These are phyloP conservation scores for Decorospora gaudefroyi DNA, from an alignment of 2,329 filamentous ascomycete genomes.

Conservation along the genomic window DNA sequence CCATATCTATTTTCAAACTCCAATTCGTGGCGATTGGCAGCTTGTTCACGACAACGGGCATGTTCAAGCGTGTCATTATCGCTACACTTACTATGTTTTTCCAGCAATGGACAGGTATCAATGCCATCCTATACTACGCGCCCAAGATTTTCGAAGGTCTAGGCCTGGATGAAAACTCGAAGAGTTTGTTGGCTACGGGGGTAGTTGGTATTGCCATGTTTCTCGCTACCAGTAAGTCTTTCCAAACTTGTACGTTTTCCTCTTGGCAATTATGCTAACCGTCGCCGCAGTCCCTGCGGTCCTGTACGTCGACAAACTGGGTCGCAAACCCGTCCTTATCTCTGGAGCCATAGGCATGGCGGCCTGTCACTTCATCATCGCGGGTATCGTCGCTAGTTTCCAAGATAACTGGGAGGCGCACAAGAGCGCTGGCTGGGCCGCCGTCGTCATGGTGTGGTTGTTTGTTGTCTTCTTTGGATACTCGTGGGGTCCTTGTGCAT, in stretches of 20 bases:
- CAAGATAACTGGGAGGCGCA: slow-evolving; percentile 62
- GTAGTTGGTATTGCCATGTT: slow-evolving; percentile 74
- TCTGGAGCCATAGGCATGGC: slow-evolving; percentile 72
- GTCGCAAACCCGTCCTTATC: slow-evolving; percentile 66
- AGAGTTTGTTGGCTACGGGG: slow-evolving; percentile 68
- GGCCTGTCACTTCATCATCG: slow-evolving; percentile 71
- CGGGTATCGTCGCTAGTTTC: slow-evolving; percentile 68
- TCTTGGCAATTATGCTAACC: background rate
- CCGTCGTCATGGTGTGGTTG: slow-evolving; percentile 71
- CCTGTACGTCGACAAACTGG: slow-evolving; percentile 67
- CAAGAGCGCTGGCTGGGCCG: slow-evolving; percentile 68
- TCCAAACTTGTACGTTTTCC: fast-evolving
- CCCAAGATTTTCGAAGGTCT: slow-evolving; percentile 56
- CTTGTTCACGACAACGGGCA: slow-evolving; percentile 66
- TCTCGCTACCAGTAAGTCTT: slow-evolving; percentile 48
- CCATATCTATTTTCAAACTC: slow-evolving; percentile 58
- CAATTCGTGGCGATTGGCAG: slow-evolving; percentile 69
- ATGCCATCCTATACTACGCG: slow-evolving; percentile 55
- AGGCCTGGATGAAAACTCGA: slow-evolving; percentile 53
- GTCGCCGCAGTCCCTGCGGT: slow-evolving; percentile 59
- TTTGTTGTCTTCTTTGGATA: slow-evolving; percentile 77
- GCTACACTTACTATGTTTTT: slow-evolving; percentile 56
- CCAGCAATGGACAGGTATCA: slow-evolving; percentile 54
- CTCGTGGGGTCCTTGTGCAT: slow-evolving; percentile 73
- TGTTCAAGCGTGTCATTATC: slow-evolving; percentile 68